phyloP scores from a whole-genome alignment of 1,284 basidiomycete species.

The Ganoderma meredithae region DNA sequence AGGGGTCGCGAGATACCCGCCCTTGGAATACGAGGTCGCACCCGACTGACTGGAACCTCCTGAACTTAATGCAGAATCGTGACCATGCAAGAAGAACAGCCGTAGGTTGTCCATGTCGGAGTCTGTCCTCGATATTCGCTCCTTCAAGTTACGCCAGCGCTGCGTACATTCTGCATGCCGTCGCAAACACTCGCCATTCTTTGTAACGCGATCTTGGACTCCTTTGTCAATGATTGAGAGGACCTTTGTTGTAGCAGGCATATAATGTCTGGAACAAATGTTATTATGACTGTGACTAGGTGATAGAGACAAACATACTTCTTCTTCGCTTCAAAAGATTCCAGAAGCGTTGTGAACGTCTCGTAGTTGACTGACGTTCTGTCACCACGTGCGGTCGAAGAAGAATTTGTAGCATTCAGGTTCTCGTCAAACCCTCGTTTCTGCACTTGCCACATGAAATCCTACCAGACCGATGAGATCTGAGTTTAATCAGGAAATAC shows the following conservation, averaged over 20 bases:
- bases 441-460: slow-evolving; percentile 84
- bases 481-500: not conserved
- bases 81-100: slow-evolving; percentile 58
- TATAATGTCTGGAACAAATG: slow-evolving; percentile 72
- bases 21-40: slow-evolving; percentile 53
- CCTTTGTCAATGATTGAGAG: slow-evolving; percentile 94
- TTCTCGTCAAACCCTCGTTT: slow-evolving; percentile 59
- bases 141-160: slow-evolving; percentile 81
- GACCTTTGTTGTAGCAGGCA: slow-evolving; percentile 91
- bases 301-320: slow-evolving; percentile 57
- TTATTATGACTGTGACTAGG: slow-evolving; percentile 15
- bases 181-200: slow-evolving; percentile 93
- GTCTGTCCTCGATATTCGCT: slow-evolving; percentile 80
- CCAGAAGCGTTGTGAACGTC: slow-evolving; percentile 66
- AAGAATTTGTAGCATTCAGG: slow-evolving; percentile 50
- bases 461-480: slow-evolving; percentile 49
- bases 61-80: slow-evolving; percentile 67
- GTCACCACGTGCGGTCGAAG: slow-evolving; percentile 58
- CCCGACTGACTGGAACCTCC: slow-evolving; percentile 72
- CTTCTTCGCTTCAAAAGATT: slow-evolving; percentile 86
- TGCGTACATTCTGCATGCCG: slow-evolving; percentile 86
- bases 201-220: slow-evolving; percentile 88
- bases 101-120: slow-evolving; percentile 82
- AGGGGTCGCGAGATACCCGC: slow-evolving; percentile 71
- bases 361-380: slow-evolving; percentile 63